Conservation (phyloP, 495 filamentous ascomycete species). For the Penicillium angulare region DNA sequence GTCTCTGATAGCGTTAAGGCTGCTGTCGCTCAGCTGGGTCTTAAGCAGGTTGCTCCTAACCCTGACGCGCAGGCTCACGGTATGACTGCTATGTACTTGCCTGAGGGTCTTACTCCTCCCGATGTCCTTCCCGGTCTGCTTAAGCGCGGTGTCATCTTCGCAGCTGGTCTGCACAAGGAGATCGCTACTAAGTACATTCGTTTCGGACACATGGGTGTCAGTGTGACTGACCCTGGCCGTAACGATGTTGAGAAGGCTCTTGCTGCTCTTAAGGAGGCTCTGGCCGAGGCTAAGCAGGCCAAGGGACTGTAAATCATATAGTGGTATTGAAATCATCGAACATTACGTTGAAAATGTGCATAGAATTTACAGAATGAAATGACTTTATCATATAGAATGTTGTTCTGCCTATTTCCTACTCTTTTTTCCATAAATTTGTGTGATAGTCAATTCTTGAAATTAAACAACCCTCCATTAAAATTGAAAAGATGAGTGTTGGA, state of each 20-base stretch:
- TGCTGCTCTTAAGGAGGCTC: slow-evolving; percentile 66
- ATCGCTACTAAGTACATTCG: slow-evolving; percentile 70
- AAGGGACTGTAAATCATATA: slow-evolving; percentile 39
- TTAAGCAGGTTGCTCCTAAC: slow-evolving; percentile 80
- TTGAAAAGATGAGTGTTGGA: too few relatives aligned
- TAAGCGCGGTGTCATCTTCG: slow-evolving; percentile 91
- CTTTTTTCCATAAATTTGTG: too few relatives aligned
- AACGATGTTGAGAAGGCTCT: slow-evolving; percentile 81
- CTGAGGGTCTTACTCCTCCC: slow-evolving; percentile 72
- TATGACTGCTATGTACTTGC: slow-evolving; percentile 97
- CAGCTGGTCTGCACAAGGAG: slow-evolving; percentile 90
- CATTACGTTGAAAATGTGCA: neutral
- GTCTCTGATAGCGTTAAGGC: slow-evolving; percentile 82
- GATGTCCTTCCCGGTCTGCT: slow-evolving; percentile 83
- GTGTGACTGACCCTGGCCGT: slow-evolving; percentile 57
- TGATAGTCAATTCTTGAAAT: too few relatives aligned
- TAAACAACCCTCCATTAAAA: too few relatives aligned
- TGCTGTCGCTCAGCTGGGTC: slow-evolving; percentile 70
- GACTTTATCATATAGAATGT: slow-evolving; percentile 1
- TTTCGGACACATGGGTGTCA: slow-evolving; percentile 96
- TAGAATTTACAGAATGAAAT: slow-evolving; percentile 9
- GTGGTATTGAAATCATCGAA: slow-evolving; percentile 6
- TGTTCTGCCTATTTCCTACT: too few relatives aligned
- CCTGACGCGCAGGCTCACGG: slow-evolving; percentile 90
- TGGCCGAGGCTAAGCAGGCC: slow-evolving; percentile 64